Evolutionary conservation across 192 early-diverging fungal genomes (phyloP), one percentile per base, ranked within the genome.

Genomic region (Backusella parvicylindrica): DNA sequence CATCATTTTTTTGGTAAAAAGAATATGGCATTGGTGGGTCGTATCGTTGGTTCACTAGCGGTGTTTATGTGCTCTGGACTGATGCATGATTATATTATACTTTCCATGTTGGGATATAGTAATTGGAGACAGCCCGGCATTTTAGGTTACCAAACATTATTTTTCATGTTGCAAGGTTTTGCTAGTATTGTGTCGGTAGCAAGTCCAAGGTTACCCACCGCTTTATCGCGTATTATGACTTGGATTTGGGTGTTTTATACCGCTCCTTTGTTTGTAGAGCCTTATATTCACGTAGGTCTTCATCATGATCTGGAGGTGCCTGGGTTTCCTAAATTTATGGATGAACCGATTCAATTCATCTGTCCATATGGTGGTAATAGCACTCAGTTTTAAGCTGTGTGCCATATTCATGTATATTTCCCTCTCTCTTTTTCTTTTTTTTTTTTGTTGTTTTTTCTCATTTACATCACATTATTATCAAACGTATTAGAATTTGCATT

Each of bases 1-100:
- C 31, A 37, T 4, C 31, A 47, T 7, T 49, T 76, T 4, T 76
- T 76, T 49, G 70, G 70, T 21, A 50, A 71, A 31, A 31, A 18
- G 6, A n/a, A 28, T 5, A 43, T n/a, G 11, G 16, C 33, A 18
- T 35, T 66, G 33, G 26, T 28, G 53, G 72, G 72, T 1, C 38
- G 33, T n/a, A n/a, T 41, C 6, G 28, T 32, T 5, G 75, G 68
- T 4, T 28, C 68, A 5, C 36, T 79, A 35, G 66, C 67, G 6
- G 77, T 74, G 3, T 79, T 79, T 68, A 13, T 36, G 30, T 33
- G 41, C 3, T 79, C 77, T 0, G 77, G 77, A 6, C 33, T 79
- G 35, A 69, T 79, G 73, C 77, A 79, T 64, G 77, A 79, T 21
- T 79, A 79, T 49, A 68, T 79, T 49, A 31, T 79, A 23, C 6